Evolutionary conservation across 1,284 basidiomycete species (phyloP), one percentile per base, ranked within the genome.

Genomic region (Ustilago curta): DNA sequence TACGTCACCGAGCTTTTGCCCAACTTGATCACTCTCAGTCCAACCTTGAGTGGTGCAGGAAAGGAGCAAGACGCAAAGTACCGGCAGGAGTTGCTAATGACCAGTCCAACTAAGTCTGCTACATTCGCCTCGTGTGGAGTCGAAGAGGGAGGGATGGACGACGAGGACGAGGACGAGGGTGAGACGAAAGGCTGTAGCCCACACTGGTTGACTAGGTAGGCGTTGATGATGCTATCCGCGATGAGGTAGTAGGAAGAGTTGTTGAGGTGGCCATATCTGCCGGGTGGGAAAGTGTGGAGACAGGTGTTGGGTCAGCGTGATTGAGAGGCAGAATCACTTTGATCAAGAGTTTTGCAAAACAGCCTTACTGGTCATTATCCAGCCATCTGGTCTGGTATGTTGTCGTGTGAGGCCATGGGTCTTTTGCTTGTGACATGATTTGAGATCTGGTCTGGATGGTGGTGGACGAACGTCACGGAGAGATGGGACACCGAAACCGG

Each of bases 221-320:
- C 69, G 35, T 79, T 79, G 59, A 76, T 70, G 12, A 76, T 58
- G n/a, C 47, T 53, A 31, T 79, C 78, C 4, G 72, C 68, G 3
- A 79, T 50, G 8, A 76, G 63, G 55, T 77, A 77, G 61, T 77
- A 79, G 0, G 65, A 52, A 14, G 70, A 66, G 53, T 79, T 79
- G 72, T 79, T 79, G 9, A 79, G 61, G 44, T 79, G 78, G 8
- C 75, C 75, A 27, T 79, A 79, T 35, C 70, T 76, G 43, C 12
- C 12, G n/a, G 8, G 9, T 23, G 3, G 7, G 8, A 9, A 12
- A 9, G 19, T 6, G 8, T 18, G 23, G 57, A 56, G 6, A 32
- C 19, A 18, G 25, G 18, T 31, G 27, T 8, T 8, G 8, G 31
- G 23, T 8, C 35, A 37, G 35, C 14, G 12, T 19, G 43, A 16